These are phyloP conservation scores for Delitschia confertaspora DNA, from an alignment of 495 filamentous ascomycete genomes.

Conservation along the genomic window DNA sequence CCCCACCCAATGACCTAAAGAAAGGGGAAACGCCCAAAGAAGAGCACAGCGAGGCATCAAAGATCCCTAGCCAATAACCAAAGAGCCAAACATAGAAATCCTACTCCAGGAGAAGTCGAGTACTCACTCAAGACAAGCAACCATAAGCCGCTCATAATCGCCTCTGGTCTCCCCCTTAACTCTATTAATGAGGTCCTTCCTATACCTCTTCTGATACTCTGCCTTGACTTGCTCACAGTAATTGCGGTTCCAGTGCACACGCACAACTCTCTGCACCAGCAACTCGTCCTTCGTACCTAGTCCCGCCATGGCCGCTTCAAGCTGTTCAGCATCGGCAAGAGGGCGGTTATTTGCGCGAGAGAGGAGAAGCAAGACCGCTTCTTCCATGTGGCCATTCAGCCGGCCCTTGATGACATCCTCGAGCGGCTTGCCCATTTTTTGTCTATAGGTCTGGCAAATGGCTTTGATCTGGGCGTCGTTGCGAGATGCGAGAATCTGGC, in stretches of 20 bases:
- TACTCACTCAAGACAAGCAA: constrained; percentile 38
- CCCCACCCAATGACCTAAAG: too few species aligned
- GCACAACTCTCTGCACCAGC: constrained; percentile 63
- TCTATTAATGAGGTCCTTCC: constrained; percentile 50
- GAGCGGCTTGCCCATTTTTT: constrained; percentile 55
- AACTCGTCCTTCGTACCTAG: constrained; percentile 77
- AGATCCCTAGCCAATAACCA: too few species aligned
- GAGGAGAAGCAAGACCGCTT: constrained; percentile 70
- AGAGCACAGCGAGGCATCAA: too few species aligned
- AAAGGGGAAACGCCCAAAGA: too few species aligned
- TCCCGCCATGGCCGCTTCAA: constrained; percentile 83
- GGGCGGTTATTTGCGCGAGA: constrained; percentile 68
- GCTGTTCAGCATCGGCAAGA: constrained; percentile 65
- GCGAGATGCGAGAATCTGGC: constrained; percentile 59
- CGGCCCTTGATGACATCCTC: constrained; percentile 66
- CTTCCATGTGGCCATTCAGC: constrained; percentile 88
- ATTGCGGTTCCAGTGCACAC: constrained; percentile 67
- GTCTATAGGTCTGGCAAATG: constrained; percentile 60
- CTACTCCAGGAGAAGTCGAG: constrained; percentile 1
- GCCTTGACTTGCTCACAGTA: constrained; percentile 64
- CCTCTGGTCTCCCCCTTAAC: constrained; percentile 80
- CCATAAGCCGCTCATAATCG: constrained; percentile 64
- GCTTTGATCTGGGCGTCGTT: constrained; percentile 75
- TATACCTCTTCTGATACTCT: constrained; percentile 59
- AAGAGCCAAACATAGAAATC: too few species aligned